Evolutionary conservation across 352 stramenopile genomes (phyloP), one percentile per base, ranked within the genome.

Genomic region (Phytopythium oedochilum): DNA sequence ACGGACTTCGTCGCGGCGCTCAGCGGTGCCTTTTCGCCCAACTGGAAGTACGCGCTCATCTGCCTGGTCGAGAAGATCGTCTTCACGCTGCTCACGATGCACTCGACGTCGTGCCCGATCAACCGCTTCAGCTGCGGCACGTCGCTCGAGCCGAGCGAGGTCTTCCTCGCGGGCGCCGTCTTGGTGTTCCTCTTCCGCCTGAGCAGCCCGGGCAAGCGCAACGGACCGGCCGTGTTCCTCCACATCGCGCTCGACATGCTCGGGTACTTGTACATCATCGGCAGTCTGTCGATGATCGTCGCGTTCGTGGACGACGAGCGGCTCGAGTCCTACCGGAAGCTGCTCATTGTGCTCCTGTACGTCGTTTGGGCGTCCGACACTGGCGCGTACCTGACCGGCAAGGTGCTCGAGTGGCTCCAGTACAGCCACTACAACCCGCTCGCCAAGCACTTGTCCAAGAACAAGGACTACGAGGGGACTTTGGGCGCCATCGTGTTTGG

Each of bases 381-480:
- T 7, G 92, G 92, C 17, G 94, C 94, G 9, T 99, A 98, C 61
- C 88, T 98, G 53, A 88, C 85, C 1, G 96, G 96, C 23, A 88
- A 97, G 48, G 55, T 75, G 17, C 87, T 96, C 55, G 86, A 86
- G 17, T 76, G 80, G 12, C 89, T 78, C 12, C 89, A 93, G 31
- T 85, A 98, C 31, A 80, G 78, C 9, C 67, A 75, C 40, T 88
- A 97, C 40, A 75, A 86, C 34, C 73, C 75, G 8, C 78, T 96
- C 7, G 94, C 94, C 2, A 86, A 88, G 4, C 89, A 94, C 43
- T 67, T 97, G 9, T 98, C 89, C 53, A 95, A 96, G 22, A 98
- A 98, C 76, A 99, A 99, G 66, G 96, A 97, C 44, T 89, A 98
- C 17, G 94, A 99, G 71, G 96, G 96, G 18, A 92, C 96, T 8